Conservation (phyloP, 1,284 basidiomycete species). For the Dichomitus squalens region DNA sequence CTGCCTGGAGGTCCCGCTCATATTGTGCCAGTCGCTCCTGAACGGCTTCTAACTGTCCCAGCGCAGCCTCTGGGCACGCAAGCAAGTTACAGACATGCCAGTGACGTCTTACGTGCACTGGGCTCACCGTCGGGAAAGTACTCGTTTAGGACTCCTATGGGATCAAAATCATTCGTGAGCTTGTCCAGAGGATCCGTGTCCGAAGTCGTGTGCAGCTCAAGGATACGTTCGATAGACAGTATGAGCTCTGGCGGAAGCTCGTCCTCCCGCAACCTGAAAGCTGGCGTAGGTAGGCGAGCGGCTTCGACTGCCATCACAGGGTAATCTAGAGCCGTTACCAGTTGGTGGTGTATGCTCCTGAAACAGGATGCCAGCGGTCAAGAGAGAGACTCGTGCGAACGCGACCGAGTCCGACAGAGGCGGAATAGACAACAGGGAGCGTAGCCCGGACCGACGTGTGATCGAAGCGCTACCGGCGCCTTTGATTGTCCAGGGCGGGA, state of each 20-base stretch:
- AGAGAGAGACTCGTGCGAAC: neutral
- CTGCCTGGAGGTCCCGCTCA: slow-evolving; percentile 65
- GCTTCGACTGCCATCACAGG: slow-evolving; percentile 13
- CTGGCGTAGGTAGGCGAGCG: slow-evolving; percentile 10
- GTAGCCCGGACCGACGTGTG: neutral
- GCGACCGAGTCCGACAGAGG: neutral
- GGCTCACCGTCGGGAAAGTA: slow-evolving; percentile 79
- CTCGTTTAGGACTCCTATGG: slow-evolving; percentile 63
- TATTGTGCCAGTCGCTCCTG: slow-evolving; percentile 62
- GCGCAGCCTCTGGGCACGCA: slow-evolving; percentile 56
- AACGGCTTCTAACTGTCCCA: slow-evolving; percentile 64
- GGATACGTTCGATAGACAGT: slow-evolving; percentile 65
- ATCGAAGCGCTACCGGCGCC: slow-evolving; percentile 1
- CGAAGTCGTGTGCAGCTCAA: slow-evolving; percentile 51
- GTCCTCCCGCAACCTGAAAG: slow-evolving; percentile 34
- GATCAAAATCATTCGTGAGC: slow-evolving; percentile 59
- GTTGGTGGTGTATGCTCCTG: neutral
- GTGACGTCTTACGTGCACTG: neutral
- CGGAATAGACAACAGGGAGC: neutral
- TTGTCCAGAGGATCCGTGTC: slow-evolving; percentile 58
- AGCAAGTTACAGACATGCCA: slow-evolving; percentile 4
- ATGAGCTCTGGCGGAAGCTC: slow-evolving; percentile 68
- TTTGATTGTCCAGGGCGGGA: slow-evolving; percentile 16
- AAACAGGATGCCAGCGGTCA: neutral
- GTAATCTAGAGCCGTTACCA: neutral